Conservation (phyloP, 352 stramenopile genomes). For the Phytophthora litchii region DNA sequence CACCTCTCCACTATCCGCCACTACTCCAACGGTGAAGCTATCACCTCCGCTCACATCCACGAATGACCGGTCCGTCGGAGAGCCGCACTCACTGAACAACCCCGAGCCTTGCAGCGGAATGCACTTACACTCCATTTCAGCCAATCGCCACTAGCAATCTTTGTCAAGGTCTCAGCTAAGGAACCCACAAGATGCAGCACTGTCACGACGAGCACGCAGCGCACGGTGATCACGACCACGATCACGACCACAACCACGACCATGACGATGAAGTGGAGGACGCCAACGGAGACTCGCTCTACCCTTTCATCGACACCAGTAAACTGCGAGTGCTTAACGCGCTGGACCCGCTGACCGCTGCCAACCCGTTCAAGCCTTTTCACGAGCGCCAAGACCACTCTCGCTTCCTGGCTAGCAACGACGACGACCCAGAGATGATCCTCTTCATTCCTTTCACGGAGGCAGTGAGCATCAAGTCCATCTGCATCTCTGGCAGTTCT, state of each 20-base stretch:
- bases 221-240: constrained; percentile 51
- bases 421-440: constrained; percentile 87
- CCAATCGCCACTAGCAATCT: constrained; percentile 28
- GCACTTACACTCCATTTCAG: constrained; percentile 42
- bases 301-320: constrained; percentile 86
- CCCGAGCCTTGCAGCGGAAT: constrained; percentile 10
- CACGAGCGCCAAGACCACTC: constrained; percentile 72
- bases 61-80: constrained; percentile 16
- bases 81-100: constrained; percentile 46
- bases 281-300: constrained; percentile 79
- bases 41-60: constrained; percentile 51
- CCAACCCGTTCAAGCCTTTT: constrained; percentile 85
- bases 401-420: constrained; percentile 75
- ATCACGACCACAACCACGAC: constrained; percentile 51
- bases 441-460: constrained; percentile 89
- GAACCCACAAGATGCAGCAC: constrained; percentile 49
- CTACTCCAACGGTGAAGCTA: constrained; percentile 52
- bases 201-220: constrained; percentile 68
- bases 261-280: constrained; percentile 77
- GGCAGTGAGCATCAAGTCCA: constrained; percentile 88
- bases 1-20: constrained; percentile 38
- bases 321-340: constrained; percentile 86
- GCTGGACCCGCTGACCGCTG: constrained; percentile 56
- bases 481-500: constrained; percentile 81
- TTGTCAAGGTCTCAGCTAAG: constrained; percentile 9